A percentile compares a stretch with the other conserved stretches of the same genome.
These are phyloP conservation scores for Terana coerulea DNA, from an alignment of 768 basidiomycete species.

Conservation along the genomic window DNA sequence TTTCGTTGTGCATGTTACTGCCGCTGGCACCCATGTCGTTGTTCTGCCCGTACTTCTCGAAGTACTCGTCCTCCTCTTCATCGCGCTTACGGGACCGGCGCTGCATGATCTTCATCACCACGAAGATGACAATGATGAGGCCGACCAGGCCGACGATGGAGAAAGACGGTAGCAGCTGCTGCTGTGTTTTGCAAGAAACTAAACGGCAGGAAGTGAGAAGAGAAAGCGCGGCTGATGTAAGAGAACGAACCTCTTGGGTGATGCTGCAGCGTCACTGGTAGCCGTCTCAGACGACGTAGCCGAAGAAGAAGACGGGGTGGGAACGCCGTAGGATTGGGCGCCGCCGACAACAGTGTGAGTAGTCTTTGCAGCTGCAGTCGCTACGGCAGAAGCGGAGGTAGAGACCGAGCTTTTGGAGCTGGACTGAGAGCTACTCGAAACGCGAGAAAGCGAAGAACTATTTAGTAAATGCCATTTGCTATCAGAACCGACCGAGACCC, in stretches of 20 bases:
- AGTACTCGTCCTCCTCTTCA: slow-evolving; percentile 27
- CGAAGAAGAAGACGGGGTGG: background rate
- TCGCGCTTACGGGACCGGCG: slow-evolving; percentile 24
- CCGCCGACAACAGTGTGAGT: too few species aligned
- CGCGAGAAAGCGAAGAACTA: background rate
- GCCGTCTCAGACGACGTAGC: slow-evolving; percentile 8
- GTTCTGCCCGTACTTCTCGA: slow-evolving; percentile 25
- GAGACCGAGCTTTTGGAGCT: background rate
- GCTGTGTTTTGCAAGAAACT: slow-evolving; percentile 47
- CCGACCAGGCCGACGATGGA: slow-evolving; percentile 36
- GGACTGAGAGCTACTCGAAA: background rate
- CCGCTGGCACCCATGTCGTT: slow-evolving; percentile 10
- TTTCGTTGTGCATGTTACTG: slow-evolving; percentile 7
- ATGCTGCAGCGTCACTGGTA: slow-evolving; percentile 2
- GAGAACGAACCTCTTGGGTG: background rate
- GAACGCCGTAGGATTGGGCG: slow-evolving; percentile 2
- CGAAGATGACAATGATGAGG: slow-evolving; percentile 29
- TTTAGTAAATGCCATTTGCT: background rate
- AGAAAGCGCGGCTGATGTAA: background rate
- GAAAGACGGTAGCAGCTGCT: slow-evolving; percentile 45
- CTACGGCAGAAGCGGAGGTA: background rate
- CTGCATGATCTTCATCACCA: slow-evolving; percentile 27
- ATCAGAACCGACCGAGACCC: too few species aligned
- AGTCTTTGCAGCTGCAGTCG: too few species aligned
- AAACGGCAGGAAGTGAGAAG: too few species aligned